Base-by-base conservation (phyloP, 805 yeast genomes). In the Saccharomycopsis lassenensis region DNA sequence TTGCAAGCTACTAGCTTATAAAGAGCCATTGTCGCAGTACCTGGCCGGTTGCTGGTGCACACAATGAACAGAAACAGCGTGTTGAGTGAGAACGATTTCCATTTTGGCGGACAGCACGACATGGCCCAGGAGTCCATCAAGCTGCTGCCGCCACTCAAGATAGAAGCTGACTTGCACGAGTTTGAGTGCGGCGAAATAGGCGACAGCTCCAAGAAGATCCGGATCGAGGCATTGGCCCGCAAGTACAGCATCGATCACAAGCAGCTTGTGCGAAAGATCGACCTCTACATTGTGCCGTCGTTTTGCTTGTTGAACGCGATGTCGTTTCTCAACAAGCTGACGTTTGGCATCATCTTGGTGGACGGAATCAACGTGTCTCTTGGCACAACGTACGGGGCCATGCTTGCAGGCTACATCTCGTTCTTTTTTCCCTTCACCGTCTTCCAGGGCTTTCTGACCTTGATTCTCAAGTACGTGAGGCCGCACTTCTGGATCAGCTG, bases 251-350 rank as follows among this genome's bases (percentile, higher is more conserved):
- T 79, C 26, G 60, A 77, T 50, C 73, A 73, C 19, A 55, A 48
- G 31, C 63, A 58, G 45, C 56, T 79, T 27, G 67, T 71, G 71
- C 57, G 69, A 63, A 78, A 76, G 46, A 60, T 75, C 22, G 87
- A 79, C 48, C 31, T 70, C 2, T 68, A 77, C 36, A 72, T 79
- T 26, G 71, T 78, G 18, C 82, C 84, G 3, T 74, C 82, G 17
- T 76, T 79, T 45, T 74, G 82, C 51, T 52, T 77, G 27, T 59
- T 79, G 26, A 79, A 79, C 48, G 67, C 78, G 49, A 62, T 78
- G 46, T 76, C 85, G 1, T 79, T 78, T 47, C 57, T 79, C 50
- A 85, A 79, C 51, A 63, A 85, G 51, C 83, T 78, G 35, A 79
- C 78, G 51, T 75, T 79, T 40, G 71, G 84, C 24, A 77, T 78